These are phyloP conservation scores for Eucalyptus guilfoylei DNA, from an alignment of 345 rosid species.

Conservation along the genomic window DNA sequence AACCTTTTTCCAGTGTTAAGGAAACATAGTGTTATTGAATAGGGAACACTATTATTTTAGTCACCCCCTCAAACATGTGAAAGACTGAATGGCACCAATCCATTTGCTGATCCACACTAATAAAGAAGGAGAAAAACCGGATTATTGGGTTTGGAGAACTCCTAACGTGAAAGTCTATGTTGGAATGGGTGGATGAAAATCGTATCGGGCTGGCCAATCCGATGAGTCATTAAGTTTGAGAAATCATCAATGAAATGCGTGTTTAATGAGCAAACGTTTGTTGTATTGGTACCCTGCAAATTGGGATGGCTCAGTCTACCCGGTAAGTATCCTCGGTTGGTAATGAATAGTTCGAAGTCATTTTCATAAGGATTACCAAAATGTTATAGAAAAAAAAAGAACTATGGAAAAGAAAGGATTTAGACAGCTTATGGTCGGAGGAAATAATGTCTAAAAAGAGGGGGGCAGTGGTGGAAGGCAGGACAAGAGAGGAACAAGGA, in stretches of 20 bases:
- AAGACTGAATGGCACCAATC: background rate
- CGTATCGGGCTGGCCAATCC: fast-evolving
- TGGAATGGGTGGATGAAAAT: background rate
- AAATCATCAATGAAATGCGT: background rate
- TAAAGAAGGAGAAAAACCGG: background rate
- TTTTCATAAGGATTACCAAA: background rate
- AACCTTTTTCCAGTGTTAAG: background rate
- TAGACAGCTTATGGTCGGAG: background rate
- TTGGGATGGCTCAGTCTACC: background rate
- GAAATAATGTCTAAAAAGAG: slow-evolving; percentile 13
- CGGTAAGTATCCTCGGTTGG: background rate
- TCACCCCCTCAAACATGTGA: background rate
- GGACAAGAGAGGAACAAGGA: background rate
- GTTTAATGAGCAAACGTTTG: no score
- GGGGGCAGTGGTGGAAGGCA: slow-evolving; percentile 9
- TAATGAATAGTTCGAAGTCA: background rate
- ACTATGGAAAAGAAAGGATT: background rate
- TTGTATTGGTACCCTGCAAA: background rate
- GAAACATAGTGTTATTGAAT: background rate
- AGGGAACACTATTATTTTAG: background rate
- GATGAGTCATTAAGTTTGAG: background rate
- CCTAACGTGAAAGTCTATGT: background rate
- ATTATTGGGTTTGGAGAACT: background rate
- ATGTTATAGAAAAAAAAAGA: background rate
- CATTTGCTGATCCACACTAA: background rate